Base-by-base conservation (phyloP, 768 basidiomycete genomes). In the Termitomyces sp. region DNA sequence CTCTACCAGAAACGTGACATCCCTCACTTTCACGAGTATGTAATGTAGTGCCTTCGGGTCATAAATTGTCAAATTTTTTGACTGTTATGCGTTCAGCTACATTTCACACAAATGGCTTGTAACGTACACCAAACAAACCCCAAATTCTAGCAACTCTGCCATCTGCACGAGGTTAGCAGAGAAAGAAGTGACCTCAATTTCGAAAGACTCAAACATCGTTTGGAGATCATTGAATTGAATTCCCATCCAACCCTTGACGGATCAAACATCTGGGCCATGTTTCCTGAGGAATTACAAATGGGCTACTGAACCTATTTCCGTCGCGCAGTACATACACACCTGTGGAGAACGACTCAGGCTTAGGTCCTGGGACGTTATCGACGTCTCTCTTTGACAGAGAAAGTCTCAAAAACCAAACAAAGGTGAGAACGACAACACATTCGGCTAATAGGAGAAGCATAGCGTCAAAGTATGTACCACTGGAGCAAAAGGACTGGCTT, bases 31-130 rank as follows among this genome's bases (percentile, higher is more conserved):
- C 43, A 77, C 66, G 9, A 73, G 57, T 32, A 76, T 69, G 42
- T 74, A 68, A 50, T 74, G 64, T 14, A 76, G 46, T 2, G 75
- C 75, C 26, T 66, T 69, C 3, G 73, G 75, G 43, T 76, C 75
- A 7, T 69, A 70, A 47, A 77, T 59, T 56, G 71, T 72, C 44
- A 76, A 64, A 20, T 70, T 68, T 16, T 65, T 67, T 65, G n/a
- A 40, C 64, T 69, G n/a, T n/a, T n/a, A n/a, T n/a, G n/a, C n/a
- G 33, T 28, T 53, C 52, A 53, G 52, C 22, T 8, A 42, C 4
- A 12, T 14, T 30, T 18, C 12, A 26, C 18, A 2, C n/a, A 9
- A n/a, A 6, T n/a, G 16, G 13, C 42, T 4, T 8, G 5, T 6
- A 28, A 45, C 52, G 40, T 8, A 58, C 57, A 24, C 52, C 24